Evolutionary conservation across 2,329 filamentous ascomycete genomes (phyloP).

Genomic region (Gaeumannomyces tritici): DNA sequence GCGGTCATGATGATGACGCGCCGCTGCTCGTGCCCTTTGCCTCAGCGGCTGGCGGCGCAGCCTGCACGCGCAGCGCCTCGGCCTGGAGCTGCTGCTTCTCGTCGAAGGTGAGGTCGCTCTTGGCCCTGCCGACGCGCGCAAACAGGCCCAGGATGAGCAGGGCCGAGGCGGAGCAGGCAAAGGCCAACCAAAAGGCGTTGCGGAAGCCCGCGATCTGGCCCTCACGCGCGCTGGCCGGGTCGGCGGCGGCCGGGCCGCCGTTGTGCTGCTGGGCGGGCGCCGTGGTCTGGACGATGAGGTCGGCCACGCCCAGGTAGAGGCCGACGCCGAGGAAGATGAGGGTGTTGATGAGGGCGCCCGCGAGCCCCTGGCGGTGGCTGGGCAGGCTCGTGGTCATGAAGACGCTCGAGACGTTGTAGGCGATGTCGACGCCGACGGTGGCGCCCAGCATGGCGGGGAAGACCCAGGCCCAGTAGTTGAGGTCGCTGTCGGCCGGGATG

Average conservation of each 20-base stretch:
- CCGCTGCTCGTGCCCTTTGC: neutral
- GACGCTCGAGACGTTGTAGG: slow-evolving; percentile 65
- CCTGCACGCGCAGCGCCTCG: neutral
- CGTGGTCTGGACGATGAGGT: slow-evolving; percentile 40
- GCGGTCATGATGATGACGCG: too few relatives aligned
- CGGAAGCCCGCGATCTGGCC: slow-evolving; percentile 43
- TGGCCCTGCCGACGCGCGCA: slow-evolving; percentile 42
- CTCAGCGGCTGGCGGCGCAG: neutral
- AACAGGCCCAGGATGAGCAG: slow-evolving; percentile 42
- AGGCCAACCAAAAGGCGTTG: slow-evolving; percentile 57
- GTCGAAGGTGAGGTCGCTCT: slow-evolving; percentile 15
- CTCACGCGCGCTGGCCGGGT: slow-evolving; percentile 21
- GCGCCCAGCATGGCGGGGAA: slow-evolving; percentile 61
- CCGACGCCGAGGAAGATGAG: slow-evolving; percentile 64
- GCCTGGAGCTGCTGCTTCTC: slow-evolving; percentile 10
- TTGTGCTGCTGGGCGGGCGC: neutral
- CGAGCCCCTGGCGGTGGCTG: slow-evolving; percentile 56
- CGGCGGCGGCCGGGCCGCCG: too few relatives aligned
- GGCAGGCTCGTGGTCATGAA: slow-evolving; percentile 69
- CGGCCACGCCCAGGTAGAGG: slow-evolving; percentile 60
- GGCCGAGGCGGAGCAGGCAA: slow-evolving; percentile 41
- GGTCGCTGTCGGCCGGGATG: slow-evolving; percentile 42
- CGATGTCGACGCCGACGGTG: slow-evolving; percentile 67
- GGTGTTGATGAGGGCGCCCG: slow-evolving; percentile 62
- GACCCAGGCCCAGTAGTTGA: slow-evolving; percentile 59